Evolutionary conservation across 345 rosid genomes (phyloP), one percentile per base, ranked within the genome.

Genomic region (Turnera subulata): DNA sequence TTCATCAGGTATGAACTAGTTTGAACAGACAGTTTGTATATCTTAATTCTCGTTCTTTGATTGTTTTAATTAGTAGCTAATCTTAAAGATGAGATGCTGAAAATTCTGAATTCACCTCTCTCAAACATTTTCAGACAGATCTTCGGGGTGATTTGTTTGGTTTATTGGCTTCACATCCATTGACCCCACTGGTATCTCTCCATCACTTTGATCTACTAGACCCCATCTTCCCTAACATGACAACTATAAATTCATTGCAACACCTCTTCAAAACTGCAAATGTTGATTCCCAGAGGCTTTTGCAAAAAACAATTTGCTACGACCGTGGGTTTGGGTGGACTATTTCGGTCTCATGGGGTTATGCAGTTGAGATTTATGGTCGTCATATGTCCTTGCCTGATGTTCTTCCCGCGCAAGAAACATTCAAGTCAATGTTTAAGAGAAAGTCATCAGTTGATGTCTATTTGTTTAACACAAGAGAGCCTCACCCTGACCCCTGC

Each of bases 1-100:
- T 92, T 62, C 98, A 89, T 79, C 96, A 91, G 98, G 96, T 91
- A 69, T 68, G 0, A 13, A n/a, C n/a, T n/a, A n/a, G n/a, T n/a
- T n/a, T n/a, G n/a, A n/a, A n/a, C n/a, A n/a, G n/a, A n/a, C n/a
- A n/a, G n/a, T n/a, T n/a, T n/a, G n/a, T n/a, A n/a, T n/a, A n/a
- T n/a, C n/a, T n/a, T n/a, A n/a, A n/a, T n/a, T n/a, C n/a, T n/a
- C n/a, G n/a, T n/a, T n/a, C n/a, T n/a, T 45, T 26, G 17, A 5
- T 14, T 2, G 10, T 14, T 25, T 39, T 11, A 10, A 17, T 17
- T 18, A 38, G 6, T 1, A 19, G 21, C 2, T 47, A 29, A 6
- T 16, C 40, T 5, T 37, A 45, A 47, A 19, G 26, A 40, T 11
- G 15, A 10, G 14, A 40, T 10, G 6, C n/a, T 56, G 42, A 12